Evolutionary conservation across 2,329 filamentous ascomycete species (phyloP).

Genomic region (Venturia pyrina): DNA sequence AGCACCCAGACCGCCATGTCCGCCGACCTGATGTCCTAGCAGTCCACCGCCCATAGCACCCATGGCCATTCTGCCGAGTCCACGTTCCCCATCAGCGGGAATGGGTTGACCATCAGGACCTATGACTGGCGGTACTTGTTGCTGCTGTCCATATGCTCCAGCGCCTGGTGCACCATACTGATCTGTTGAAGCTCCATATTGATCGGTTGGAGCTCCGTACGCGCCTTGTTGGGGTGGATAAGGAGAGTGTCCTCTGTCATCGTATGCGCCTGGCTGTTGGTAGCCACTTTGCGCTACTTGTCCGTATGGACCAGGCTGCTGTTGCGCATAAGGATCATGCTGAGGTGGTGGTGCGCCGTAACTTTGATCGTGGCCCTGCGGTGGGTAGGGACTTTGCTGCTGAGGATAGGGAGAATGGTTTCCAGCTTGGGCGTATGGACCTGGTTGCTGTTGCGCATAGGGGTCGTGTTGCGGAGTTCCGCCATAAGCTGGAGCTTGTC

Average conservation of each 20-base stretch:
- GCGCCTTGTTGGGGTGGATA: slow-evolving; percentile 1
- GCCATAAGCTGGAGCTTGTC: not conserved
- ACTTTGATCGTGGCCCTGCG: slow-evolving; percentile 8
- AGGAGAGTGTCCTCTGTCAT: slow-evolving; percentile 4
- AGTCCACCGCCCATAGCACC: slow-evolving; percentile 10
- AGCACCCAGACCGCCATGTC: slow-evolving; percentile 12
- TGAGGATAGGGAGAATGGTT: slow-evolving; percentile 10
- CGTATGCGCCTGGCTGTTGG: slow-evolving; percentile 8
- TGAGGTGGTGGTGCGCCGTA: slow-evolving; percentile 9
- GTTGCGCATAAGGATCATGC: not conserved
- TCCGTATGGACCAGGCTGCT: slow-evolving; percentile 6
- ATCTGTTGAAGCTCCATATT: not conserved
- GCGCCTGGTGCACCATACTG: not conserved
- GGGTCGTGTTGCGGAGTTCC: not conserved
- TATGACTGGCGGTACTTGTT: not conserved
- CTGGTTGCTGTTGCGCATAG: slow-evolving; percentile 5
- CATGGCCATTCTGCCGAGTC: slow-evolving; percentile 11
- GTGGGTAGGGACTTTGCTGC: slow-evolving; percentile 10
- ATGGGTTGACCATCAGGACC: slow-evolving; percentile 1
- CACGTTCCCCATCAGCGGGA: slow-evolving; percentile 12
- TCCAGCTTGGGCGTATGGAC: not conserved
- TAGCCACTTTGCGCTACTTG: not conserved
- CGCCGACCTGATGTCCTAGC: slow-evolving; percentile 10
- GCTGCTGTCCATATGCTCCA: not conserved
- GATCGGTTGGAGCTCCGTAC: not conserved